A percentile compares a stretch with the other conserved stretches of the same genome.
Evolutionary conservation across 2,329 filamentous ascomycete species (phyloP).

Genomic region (Canariomyces notabilis): DNA sequence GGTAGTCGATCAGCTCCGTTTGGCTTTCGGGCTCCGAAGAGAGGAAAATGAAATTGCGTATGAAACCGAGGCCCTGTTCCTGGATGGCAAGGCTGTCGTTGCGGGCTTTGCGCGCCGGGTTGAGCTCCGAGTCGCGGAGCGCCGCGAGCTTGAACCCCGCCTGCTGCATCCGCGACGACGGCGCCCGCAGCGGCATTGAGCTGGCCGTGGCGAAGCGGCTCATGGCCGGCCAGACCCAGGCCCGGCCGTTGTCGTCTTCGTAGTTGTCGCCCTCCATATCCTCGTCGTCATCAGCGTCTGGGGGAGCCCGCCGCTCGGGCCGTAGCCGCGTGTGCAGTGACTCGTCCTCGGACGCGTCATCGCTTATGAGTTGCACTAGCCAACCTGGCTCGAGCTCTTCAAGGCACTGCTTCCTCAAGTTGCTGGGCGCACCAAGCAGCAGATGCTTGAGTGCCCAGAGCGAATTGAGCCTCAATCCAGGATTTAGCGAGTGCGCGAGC

Average conservation of each 20-base stretch:
- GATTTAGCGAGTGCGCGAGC: conserved; percentile 75
- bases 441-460: conserved; percentile 94
- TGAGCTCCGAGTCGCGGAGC: conserved; percentile 62
- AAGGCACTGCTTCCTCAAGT: conserved; percentile 71
- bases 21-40: conserved; percentile 47
- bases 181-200: conserved; percentile 17
- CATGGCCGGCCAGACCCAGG: conserved; percentile 22
- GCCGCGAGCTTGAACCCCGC: conserved; percentile 46
- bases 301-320: conserved; percentile 18
- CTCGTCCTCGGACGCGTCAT: conserved; percentile 50
- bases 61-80: conserved; percentile 83
- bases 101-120: conserved; percentile 61
- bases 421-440: conserved; percentile 64
- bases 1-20: conserved; percentile 74
- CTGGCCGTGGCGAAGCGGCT: conserved; percentile 13
- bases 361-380: conserved; percentile 72
- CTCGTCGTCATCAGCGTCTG: conserved; percentile 43
- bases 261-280: conserved; percentile 45
- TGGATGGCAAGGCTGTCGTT: conserved; percentile 81
- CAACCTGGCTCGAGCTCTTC: conserved; percentile 73
- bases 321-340: conserved; percentile 35
- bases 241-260: conserved; percentile 15
- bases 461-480: conserved; percentile 76
- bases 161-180: conserved; percentile 40
- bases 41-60: conserved; percentile 81